Evolutionary conservation across 2,329 filamentous ascomycete species (phyloP).

Genomic region (Aspergillus pseudoviridinutans): DNA sequence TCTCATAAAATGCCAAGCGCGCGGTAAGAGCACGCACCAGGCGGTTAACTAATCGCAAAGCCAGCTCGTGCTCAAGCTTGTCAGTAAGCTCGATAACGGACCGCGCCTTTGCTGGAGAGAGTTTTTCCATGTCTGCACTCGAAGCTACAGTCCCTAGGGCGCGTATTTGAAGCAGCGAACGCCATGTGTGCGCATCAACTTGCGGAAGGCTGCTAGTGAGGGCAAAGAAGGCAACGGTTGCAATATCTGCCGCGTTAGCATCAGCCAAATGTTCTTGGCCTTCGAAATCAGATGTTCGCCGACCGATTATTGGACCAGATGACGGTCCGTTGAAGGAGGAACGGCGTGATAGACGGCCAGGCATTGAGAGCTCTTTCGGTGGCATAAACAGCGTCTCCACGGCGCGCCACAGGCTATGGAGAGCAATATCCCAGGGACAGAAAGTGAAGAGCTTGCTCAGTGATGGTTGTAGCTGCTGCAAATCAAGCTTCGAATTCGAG

Average conservation of each 20-base stretch:
- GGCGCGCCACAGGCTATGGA: conserved; percentile 41
- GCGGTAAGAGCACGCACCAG: conserved; percentile 48
- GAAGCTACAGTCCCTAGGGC: conserved; percentile 37
- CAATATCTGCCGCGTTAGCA: conserved; percentile 36
- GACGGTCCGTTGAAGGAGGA: conserved; percentile 20
- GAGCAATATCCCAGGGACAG: conserved; percentile 38
- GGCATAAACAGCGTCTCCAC: conserved; percentile 39
- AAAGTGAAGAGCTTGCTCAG: conserved; percentile 33
- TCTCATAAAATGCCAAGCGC: conserved; percentile 48
- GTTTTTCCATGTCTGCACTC: conserved; percentile 33
- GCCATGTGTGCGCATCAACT: conserved; percentile 35
- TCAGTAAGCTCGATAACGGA: conserved; percentile 37
- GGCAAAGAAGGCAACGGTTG: conserved; percentile 36
- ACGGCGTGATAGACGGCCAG: conserved; percentile 27
- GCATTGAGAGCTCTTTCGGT: conserved; percentile 31
- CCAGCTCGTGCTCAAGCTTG: conserved; percentile 50
- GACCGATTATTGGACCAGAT: conserved; percentile 21
- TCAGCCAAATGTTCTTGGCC: conserved; percentile 35
- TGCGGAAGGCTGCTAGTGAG: conserved; percentile 36
- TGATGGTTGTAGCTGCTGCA: conserved; percentile 29
- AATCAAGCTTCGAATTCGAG: conserved; percentile 21
- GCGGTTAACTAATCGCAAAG: conserved; percentile 47
- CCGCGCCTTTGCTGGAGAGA: conserved; percentile 24
- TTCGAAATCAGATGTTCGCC: conserved; percentile 24
- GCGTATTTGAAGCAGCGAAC: conserved; percentile 41